Percentiles rank a stretch among this genome's conserved stretches.
Conservation (phyloP, 73 alveolate genomes). For the Uronychia binucleata region DNA sequence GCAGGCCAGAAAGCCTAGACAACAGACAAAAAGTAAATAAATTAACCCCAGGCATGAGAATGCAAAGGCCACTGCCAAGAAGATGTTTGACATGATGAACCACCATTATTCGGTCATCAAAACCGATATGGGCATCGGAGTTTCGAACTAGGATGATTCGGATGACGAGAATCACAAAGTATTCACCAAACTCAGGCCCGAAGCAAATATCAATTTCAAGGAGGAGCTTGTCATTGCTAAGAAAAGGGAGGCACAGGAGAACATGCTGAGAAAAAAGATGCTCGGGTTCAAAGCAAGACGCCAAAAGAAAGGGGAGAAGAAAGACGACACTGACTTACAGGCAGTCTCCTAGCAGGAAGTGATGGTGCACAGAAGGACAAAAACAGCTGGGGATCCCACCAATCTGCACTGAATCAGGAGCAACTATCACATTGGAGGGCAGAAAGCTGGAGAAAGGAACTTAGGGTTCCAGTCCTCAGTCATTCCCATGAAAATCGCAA, state of each 20-base stretch:
- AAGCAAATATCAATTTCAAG: constrained; percentile 26
- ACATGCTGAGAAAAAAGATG: background rate
- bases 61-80: background rate
- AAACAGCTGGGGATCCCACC: background rate
- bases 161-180: constrained; percentile 42
- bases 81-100: constrained; percentile 42
- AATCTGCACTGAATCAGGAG: background rate
- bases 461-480: background rate
- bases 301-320: background rate
- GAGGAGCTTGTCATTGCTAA: background rate
- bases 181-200: constrained; percentile 37
- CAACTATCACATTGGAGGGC: background rate
- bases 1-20: constrained; percentile 8
- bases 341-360: background rate
- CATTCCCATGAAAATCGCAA: background rate
- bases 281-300: background rate
- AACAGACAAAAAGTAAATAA: constrained; percentile 22
- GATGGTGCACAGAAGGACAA: background rate
- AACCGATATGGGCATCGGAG: constrained; percentile 22
- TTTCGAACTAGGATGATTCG: constrained; percentile 15
- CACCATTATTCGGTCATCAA: constrained; percentile 35
- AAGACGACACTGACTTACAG: background rate
- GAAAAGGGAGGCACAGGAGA: background rate
- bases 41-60: background rate
- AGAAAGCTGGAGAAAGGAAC: background rate